Conservation (phyloP, 441 rosid genomes). For the Eruca vesicaria region DNA sequence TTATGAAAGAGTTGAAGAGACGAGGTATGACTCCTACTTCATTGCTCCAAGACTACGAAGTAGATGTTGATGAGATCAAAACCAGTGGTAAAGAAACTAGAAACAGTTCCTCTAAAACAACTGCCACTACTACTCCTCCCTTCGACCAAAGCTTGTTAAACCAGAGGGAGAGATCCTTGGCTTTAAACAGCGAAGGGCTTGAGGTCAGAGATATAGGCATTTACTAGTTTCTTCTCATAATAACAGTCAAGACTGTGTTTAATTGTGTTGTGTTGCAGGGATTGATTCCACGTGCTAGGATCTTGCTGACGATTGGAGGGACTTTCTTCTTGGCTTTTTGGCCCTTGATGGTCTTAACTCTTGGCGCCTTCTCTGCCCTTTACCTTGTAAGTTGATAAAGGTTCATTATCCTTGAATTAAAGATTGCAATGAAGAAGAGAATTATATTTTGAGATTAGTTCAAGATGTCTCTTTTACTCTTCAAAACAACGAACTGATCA, state of each 20-base stretch:
- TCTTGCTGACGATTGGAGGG: constrained; percentile 82
- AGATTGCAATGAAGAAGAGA: background rate
- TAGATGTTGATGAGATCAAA: constrained; percentile 52
- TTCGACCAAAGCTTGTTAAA: constrained; percentile 59
- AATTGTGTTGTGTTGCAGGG: constrained; percentile 59
- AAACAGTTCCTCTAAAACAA: constrained; percentile 47
- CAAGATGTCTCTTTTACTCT: background rate
- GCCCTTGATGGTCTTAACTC: constrained; percentile 78
- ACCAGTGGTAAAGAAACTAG: constrained; percentile 42
- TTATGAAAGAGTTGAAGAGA: constrained; percentile 89
- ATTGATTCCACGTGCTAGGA: constrained; percentile 84
- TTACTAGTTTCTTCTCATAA: background rate
- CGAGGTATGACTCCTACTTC: constrained; percentile 94
- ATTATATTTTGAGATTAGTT: background rate
- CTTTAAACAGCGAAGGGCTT: constrained; percentile 94
- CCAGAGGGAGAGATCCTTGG: constrained; percentile 88
- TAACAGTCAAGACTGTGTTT: background rate
- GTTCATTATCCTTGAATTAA: background rate
- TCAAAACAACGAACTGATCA: background rate
- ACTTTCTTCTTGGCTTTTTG: constrained; percentile 89
- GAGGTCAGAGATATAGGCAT: constrained; percentile 49
- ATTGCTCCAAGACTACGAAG: constrained; percentile 69
- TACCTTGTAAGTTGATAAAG: constrained; percentile 58
- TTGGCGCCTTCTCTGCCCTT: constrained; percentile 66
- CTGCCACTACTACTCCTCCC: constrained; percentile 66